Base-by-base conservation (phyloP, 2,329 filamentous ascomycete species). In the Escovopsis sp. region DNA sequence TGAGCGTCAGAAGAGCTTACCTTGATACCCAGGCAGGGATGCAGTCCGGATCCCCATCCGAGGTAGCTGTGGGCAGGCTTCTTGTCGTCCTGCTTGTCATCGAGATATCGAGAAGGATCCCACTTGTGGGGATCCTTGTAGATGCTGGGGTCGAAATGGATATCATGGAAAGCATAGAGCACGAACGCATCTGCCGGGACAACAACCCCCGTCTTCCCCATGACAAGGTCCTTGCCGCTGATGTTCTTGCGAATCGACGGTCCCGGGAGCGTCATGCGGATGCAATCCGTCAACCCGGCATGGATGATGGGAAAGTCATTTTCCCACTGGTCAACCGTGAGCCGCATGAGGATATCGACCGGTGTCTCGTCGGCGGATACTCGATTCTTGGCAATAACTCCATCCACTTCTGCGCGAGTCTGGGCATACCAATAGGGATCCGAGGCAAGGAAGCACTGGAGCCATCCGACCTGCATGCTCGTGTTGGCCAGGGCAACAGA, bases 401-500 rank as follows among this genome's bases (percentile, higher is more conserved):
- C 48, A 39, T 67, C 59, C 13, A 77, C 60, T 53, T 78, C 72
- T 7, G 58, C 55, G 25, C 60, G 66, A 2, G 67, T 56, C 37
- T 61, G 58, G 10, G 43, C 46, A 31, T 64, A 61, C 75, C 75
- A 68, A 41, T 65, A 43, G 13, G 62, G 53, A 49, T 70, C 51
- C 41, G 63, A 43, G 41, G 70, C 53, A 41, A 79, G 59, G 60
- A 70, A 64, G 53, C 65, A 45, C 46, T 76, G 52, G 45, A 75
- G 56, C 63, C 67, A 75, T 2, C 66, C 65, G 1, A 68, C 66
- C 47, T 72, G 75, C 51, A 73, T 65, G 33, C 71, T 71, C 20
- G 59, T 70, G 54, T 76, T 77, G n/a, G 75, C 48, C 30, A 71
- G 58, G n/a, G 72, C 72, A 1, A 72, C 72, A 50, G 72, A 74